These are phyloP conservation scores for Penicillium thymicola DNA, from an alignment of 2,329 filamentous ascomycete species.

Conservation along the genomic window DNA sequence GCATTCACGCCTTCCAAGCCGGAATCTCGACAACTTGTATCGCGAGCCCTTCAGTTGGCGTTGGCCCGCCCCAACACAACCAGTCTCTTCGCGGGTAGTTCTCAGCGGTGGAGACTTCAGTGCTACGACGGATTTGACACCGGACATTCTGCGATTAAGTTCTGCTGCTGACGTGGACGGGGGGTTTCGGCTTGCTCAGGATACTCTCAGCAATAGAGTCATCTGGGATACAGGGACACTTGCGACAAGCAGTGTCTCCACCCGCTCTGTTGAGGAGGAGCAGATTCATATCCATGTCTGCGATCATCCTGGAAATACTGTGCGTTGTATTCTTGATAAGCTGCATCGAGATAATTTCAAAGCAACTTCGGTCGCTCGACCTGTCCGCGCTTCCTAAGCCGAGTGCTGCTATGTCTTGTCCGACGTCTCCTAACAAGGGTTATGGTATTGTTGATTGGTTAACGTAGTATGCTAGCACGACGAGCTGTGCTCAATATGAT, in stretches of 20 bases:
- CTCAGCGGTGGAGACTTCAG: not conserved
- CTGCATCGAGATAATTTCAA: not conserved
- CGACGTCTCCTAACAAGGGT: not conserved
- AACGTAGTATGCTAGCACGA: not conserved
- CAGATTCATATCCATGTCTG: conserved; percentile 6
- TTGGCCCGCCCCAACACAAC: not conserved
- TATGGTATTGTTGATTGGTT: not conserved
- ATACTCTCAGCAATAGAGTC: not conserved
- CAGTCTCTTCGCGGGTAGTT: not conserved
- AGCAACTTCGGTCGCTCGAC: not conserved
- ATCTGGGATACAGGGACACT: not conserved
- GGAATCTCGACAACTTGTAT: not conserved
- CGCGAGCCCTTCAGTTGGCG: not conserved
- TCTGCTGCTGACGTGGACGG: not conserved
- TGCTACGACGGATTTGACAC: not conserved
- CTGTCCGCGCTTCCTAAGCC: not conserved
- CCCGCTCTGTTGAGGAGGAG: not conserved
- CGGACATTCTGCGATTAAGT: not conserved
- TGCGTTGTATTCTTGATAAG: not conserved
- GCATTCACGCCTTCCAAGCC: not conserved
- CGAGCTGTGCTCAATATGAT: not conserved
- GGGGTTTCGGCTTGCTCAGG: not conserved
- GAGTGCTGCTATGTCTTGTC: conserved; percentile 1
- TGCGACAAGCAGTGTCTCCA: conserved; percentile 1
- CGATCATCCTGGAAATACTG: not conserved